A percentile compares a stretch with the other conserved stretches of the same genome.
Evolutionary conservation across 2,329 filamentous ascomycete genomes (phyloP).

Genomic region (Epichloe uncinata): DNA sequence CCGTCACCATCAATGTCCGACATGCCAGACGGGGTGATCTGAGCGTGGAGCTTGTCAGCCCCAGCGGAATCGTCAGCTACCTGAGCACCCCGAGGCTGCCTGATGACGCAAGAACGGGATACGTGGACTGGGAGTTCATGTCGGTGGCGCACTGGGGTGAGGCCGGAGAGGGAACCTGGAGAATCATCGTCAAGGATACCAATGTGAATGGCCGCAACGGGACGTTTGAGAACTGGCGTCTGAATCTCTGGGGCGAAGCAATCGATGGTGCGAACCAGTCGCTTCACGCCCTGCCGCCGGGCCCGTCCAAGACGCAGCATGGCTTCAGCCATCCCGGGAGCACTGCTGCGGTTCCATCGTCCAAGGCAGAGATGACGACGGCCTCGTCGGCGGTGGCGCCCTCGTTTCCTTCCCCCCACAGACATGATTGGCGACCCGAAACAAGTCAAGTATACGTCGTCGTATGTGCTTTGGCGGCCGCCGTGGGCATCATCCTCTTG

Average conservation of each 20-base stretch:
- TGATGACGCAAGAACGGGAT: not conserved
- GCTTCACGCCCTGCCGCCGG: not conserved
- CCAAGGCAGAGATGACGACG: not conserved
- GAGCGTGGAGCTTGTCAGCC: not conserved
- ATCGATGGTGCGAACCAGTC: not conserved
- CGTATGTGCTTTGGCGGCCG: not conserved
- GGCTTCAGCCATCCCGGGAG: not conserved
- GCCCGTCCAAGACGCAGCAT: not conserved
- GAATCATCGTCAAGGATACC: not conserved
- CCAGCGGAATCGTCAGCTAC: not conserved
- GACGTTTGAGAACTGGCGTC: not conserved
- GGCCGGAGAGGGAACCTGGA: not conserved
- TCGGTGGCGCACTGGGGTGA: not conserved
- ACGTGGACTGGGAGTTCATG: not conserved
- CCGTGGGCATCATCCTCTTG: not conserved
- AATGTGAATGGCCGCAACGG: not conserved
- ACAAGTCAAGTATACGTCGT: not conserved
- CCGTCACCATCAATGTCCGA: not conserved
- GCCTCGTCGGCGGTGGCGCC: not conserved
- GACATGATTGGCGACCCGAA: not conserved
- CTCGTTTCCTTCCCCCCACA: not conserved
- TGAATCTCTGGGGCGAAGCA: not conserved
- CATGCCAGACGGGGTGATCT: not conserved
- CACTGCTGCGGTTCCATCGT: no score
- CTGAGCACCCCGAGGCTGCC: not conserved